Evolutionary conservation across 73 alveolate species (phyloP).

Genomic region (Paramecium pentaurelia): DNA sequence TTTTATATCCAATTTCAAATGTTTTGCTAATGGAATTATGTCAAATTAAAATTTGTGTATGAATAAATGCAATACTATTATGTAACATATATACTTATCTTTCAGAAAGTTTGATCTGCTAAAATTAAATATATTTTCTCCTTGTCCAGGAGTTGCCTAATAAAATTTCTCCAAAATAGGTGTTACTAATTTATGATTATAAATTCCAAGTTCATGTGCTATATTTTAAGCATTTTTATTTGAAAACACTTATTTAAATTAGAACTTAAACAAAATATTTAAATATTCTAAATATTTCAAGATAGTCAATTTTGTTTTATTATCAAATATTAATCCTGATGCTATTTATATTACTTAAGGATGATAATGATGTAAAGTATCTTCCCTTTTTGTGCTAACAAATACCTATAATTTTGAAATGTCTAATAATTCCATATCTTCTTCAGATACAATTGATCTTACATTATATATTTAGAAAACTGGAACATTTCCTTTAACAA

Average conservation of each 20-base stretch:
- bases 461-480: neutral
- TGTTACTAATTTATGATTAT: neutral
- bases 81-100: conserved; percentile 20
- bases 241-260: neutral
- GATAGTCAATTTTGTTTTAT: neutral
- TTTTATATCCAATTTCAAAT: neutral
- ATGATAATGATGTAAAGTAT: neutral
- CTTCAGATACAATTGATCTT: neutral
- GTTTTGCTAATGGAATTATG: neutral
- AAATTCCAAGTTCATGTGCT: neutral
- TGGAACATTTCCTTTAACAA: neutral
- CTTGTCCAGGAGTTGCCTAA: neutral
- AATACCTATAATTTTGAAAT: neutral
- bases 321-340: neutral
- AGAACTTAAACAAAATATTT: neutral
- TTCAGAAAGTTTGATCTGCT: conserved; percentile 20
- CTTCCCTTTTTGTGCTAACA: neutral
- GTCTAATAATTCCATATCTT: conserved; percentile 35
- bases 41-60: conserved; percentile 11
- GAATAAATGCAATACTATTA: conserved; percentile 31
- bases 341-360: neutral
- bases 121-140: neutral
- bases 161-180: conserved; percentile 3
- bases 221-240: neutral
- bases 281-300: conserved; percentile 30